These are phyloP conservation scores for Colletotrichum higginsianum DNA, from an alignment of 2,329 filamentous ascomycete genomes.

Conservation along the genomic window DNA sequence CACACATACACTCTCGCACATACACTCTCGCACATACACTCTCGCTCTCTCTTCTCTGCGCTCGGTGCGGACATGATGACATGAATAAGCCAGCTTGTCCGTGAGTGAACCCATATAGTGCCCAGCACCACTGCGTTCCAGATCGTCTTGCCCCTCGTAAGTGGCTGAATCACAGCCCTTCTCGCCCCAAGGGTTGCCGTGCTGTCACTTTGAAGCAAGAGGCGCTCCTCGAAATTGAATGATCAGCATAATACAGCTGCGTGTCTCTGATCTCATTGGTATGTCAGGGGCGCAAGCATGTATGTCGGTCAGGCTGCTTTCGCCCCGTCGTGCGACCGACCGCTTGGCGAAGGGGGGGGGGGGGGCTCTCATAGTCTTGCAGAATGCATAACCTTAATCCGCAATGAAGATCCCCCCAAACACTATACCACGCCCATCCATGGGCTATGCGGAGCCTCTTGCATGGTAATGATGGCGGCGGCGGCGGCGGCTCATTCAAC, in stretches of 20 bases:
- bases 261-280: not conserved
- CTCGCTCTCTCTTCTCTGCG: too few species aligned
- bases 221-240: not conserved
- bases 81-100: too few species aligned
- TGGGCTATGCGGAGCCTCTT: not conserved
- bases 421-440: too few species aligned
- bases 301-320: not conserved
- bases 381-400: conserved; percentile 5
- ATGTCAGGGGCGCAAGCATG: conserved; percentile 16
- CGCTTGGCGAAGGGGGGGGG: not conserved
- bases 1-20: too few species aligned
- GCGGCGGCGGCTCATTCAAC: too few species aligned
- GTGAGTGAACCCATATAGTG: not conserved
- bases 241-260: not conserved
- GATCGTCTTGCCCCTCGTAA: not conserved
- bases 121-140: conserved; percentile 14
- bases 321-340: not conserved
- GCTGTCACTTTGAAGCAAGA: not conserved
- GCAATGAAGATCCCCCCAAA: not conserved
- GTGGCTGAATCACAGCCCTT: not conserved
- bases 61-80: too few species aligned
- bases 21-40: too few species aligned
- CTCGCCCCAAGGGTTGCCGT: not conserved
- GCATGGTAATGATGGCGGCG: not conserved
- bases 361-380: not conserved